Conservation (phyloP, 345 rosid genomes). For the Dimocarpus longan region DNA sequence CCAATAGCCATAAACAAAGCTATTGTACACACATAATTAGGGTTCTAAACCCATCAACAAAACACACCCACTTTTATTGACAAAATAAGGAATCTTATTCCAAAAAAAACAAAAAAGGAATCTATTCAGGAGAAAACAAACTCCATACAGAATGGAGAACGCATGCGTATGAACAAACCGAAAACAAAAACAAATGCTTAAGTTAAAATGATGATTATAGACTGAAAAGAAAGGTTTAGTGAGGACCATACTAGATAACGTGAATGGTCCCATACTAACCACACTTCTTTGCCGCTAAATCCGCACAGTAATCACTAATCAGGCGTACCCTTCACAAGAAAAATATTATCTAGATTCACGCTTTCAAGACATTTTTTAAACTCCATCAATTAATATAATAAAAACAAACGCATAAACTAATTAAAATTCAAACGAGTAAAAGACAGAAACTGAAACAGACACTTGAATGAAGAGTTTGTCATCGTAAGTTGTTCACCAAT, state of each 20-base stretch:
- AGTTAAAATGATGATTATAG: constrained; percentile 8
- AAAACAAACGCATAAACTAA: constrained; percentile 23
- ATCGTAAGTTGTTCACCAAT: constrained; percentile 5
- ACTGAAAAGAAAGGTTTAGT: constrained; percentile 7
- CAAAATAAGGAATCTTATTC: constrained; percentile 13
- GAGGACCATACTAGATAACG: constrained; percentile 57
- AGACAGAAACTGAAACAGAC: neutral
- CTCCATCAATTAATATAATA: constrained; percentile 32
- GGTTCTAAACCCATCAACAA: constrained; percentile 11
- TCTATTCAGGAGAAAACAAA: constrained; percentile 35
- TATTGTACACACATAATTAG: neutral
- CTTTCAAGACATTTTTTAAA: constrained; percentile 31
- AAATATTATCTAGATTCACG: constrained; percentile 47
- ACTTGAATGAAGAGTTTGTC: constrained; percentile 9
- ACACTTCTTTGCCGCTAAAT: constrained; percentile 28
- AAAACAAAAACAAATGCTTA: neutral
- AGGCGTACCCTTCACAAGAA: constrained; percentile 24
- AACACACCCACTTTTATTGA: neutral
- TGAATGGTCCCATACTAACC: constrained; percentile 55
- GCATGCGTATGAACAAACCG: constrained; percentile 34
- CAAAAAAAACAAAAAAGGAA: neutral
- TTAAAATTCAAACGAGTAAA: constrained; percentile 14
- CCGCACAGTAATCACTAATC: constrained; percentile 35
- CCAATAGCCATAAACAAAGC: neutral
- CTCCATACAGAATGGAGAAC: constrained; percentile 22